Percentiles rank a stretch among this genome's conserved stretches.
phyloP scores from a whole-genome alignment of 352 stramenopile genomes.

The Phytopythium boreale region DNA sequence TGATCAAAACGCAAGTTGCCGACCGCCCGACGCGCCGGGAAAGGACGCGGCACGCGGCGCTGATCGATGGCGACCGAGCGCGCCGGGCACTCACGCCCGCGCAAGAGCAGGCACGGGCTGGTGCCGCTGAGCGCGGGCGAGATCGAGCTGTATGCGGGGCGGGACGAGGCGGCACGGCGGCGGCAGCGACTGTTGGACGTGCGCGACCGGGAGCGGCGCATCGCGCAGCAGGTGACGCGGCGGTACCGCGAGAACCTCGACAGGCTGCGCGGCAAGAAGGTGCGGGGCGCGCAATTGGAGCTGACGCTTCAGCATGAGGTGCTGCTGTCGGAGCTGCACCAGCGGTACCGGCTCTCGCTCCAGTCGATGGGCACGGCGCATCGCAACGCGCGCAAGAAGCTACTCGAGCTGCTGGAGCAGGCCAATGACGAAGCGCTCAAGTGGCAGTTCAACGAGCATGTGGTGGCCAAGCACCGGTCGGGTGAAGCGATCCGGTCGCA shows the following conservation, averaged over 20 bases:
- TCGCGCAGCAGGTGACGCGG: slow-evolving; percentile 65
- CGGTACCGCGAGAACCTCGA: slow-evolving; percentile 68
- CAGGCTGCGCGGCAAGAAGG: slow-evolving; percentile 38
- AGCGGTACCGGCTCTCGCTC: slow-evolving; percentile 54
- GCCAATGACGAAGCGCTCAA: slow-evolving; percentile 54
- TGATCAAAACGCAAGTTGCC: background rate
- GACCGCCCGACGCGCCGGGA: background rate
- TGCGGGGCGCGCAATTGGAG: slow-evolving; percentile 20
- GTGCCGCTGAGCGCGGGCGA: slow-evolving; percentile 67
- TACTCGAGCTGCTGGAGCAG: slow-evolving; percentile 47
- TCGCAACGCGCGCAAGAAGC: slow-evolving; percentile 51
- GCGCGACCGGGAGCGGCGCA: slow-evolving; percentile 51
- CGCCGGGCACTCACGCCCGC: slow-evolving; percentile 9
- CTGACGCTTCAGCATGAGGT: slow-evolving; percentile 30
- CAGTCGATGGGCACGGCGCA: slow-evolving; percentile 62
- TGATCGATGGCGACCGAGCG: slow-evolving; percentile 13
- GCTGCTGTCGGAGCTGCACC: slow-evolving; percentile 41
- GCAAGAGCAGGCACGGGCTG: slow-evolving; percentile 24
- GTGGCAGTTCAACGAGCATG: slow-evolving; percentile 39
- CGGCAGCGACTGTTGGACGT: slow-evolving; percentile 51
- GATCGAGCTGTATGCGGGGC: slow-evolving; percentile 47
- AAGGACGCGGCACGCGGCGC: background rate
- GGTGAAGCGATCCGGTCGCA: slow-evolving; percentile 28
- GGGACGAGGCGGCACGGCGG: slow-evolving; percentile 54
- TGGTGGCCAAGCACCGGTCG: slow-evolving; percentile 27